Evolutionary conservation across 179 eudicot genomes (phyloP).

Genomic region (Amaranthus tricolor): DNA sequence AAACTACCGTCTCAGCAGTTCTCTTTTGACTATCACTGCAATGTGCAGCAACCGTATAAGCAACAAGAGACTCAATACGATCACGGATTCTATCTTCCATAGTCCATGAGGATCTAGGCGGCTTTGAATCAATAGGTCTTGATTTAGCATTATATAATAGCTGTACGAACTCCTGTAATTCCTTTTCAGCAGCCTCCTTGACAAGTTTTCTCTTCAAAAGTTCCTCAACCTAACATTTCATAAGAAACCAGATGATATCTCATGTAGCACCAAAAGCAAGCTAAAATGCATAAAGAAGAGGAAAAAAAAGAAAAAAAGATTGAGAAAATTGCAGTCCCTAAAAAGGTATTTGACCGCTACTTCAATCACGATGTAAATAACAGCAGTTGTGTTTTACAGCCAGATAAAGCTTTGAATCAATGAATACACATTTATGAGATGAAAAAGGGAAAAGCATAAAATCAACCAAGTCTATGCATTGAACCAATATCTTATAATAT

Average conservation of each 20-base stretch:
- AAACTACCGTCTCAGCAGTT: conserved; percentile 69
- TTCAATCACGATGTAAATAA: neutral
- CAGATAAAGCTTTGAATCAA: neutral
- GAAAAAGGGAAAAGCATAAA: too few relatives aligned
- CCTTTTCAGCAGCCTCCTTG: conserved; percentile 77
- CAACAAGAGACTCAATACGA: conserved; percentile 68
- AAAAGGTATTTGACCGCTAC: conserved; percentile 4
- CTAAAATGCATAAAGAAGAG: neutral
- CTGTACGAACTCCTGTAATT: conserved; percentile 63
- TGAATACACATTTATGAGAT: neutral
- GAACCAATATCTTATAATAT: too few relatives aligned
- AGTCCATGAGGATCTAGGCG: conserved; percentile 67
- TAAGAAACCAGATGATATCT: neutral
- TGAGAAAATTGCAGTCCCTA: neutral
- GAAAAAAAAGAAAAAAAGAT: neutral
- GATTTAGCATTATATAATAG: conserved; percentile 64
- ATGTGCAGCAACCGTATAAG: conserved; percentile 71
- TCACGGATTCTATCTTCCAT: conserved; percentile 52
- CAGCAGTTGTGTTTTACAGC: neutral
- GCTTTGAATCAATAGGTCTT: conserved; percentile 60
- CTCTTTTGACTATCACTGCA: conserved; percentile 64
- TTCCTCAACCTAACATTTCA: conserved; percentile 67
- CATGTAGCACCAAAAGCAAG: conserved; percentile 10
- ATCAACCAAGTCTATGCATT: too few relatives aligned
- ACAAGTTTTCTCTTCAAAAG: conserved; percentile 60